These are phyloP conservation scores for Osmozyma mogii DNA, from an alignment of 805 yeast genomes.

Conservation along the genomic window DNA sequence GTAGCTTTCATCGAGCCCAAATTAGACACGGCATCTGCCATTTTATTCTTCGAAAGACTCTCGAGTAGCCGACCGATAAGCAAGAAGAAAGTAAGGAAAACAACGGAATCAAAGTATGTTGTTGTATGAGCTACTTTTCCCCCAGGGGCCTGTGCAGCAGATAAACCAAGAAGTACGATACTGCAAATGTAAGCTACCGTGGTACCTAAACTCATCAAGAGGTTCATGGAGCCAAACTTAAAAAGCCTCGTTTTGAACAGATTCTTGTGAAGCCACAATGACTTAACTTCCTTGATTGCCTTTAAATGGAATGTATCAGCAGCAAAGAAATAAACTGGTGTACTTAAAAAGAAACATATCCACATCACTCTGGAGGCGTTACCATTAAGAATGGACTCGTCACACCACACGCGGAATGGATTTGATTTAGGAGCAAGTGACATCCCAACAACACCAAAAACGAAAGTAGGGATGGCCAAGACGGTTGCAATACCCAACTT, in stretches of 20 bases:
- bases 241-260: conserved; percentile 50
- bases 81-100: conserved; percentile 63
- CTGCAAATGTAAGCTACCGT: conserved; percentile 65
- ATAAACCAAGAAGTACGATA: conserved; percentile 44
- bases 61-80: conserved; percentile 66
- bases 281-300: conserved; percentile 50
- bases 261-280: conserved; percentile 50
- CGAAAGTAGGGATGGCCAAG: conserved; percentile 59
- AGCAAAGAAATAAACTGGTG: conserved; percentile 69
- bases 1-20: conserved; percentile 45
- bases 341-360: conserved; percentile 55
- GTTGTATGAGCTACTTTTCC: no score
- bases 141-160: conserved; percentile 33
- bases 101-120: conserved; percentile 73
- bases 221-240: conserved; percentile 71
- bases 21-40: conserved; percentile 55
- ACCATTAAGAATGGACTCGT: conserved; percentile 56
- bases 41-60: conserved; percentile 55
- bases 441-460: conserved; percentile 67
- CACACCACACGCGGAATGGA: conserved; percentile 44
- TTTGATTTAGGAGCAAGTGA: conserved; percentile 40
- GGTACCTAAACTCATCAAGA: conserved; percentile 68
- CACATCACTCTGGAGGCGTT: conserved; percentile 55
- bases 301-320: conserved; percentile 67
- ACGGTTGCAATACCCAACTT: conserved; percentile 44